Evolutionary conservation across 2,329 filamentous ascomycete genomes (phyloP).

Genomic region (Pseudogymnoascus sp.): DNA sequence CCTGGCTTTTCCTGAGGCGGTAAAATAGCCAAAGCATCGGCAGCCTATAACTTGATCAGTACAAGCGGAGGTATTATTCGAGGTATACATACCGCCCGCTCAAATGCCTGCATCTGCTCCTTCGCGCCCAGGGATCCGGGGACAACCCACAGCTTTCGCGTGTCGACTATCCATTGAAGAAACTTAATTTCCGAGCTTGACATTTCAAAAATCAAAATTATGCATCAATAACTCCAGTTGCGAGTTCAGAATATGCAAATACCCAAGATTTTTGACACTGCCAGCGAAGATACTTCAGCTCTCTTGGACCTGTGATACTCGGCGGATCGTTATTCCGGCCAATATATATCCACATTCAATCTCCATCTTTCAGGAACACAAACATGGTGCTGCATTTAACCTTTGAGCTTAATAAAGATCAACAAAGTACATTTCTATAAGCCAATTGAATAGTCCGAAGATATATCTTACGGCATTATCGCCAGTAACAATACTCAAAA

Average conservation of each 20-base stretch:
- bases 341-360: not conserved
- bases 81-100: not conserved
- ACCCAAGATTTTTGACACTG: not conserved
- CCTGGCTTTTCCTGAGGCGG: conserved; percentile 46
- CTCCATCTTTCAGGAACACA: not conserved
- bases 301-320: not conserved
- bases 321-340: not conserved
- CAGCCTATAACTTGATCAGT: conserved; percentile 35
- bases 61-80: not conserved
- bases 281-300: not conserved
- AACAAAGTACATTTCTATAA: not conserved
- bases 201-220: not conserved
- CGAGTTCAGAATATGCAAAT: not conserved
- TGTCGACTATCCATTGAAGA: conserved; percentile 58
- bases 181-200: conserved; percentile 26
- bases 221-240: not conserved
- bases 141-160: conserved; percentile 49
- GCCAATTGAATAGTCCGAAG: not conserved
- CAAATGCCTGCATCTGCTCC: conserved; percentile 29
- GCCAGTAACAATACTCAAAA: not conserved
- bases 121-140: conserved; percentile 29
- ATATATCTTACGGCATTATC: too few species aligned
- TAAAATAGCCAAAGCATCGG: conserved; percentile 47
- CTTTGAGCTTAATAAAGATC: not conserved
- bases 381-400: not conserved